Conservation (phyloP, 2,329 filamentous ascomycete genomes). For the Cercospora sp. region DNA sequence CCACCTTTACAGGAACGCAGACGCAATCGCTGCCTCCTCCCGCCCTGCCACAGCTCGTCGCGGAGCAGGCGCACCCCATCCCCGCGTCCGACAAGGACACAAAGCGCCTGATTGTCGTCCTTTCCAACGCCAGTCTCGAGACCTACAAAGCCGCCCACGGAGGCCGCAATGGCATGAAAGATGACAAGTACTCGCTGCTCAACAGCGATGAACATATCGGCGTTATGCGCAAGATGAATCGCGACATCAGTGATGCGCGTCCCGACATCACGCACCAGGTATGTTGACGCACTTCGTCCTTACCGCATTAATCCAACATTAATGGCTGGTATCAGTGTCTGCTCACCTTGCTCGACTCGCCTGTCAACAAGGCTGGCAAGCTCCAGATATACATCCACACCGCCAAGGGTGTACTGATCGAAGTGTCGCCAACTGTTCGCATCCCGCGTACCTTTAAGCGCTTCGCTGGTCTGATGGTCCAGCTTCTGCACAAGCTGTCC, state of each 20-base stretch:
- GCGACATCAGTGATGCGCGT: slow-evolving; percentile 95
- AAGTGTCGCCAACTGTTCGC: slow-evolving; percentile 95
- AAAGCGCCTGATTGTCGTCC: slow-evolving; percentile 87
- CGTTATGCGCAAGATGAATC: slow-evolving; percentile 98
- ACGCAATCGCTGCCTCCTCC: slow-evolving; percentile 95
- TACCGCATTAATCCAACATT: slow-evolving; percentile 27
- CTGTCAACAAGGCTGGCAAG: slow-evolving; percentile 96
- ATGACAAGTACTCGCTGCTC: slow-evolving; percentile 87
- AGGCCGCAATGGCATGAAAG: slow-evolving; percentile 63
- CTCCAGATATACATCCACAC: slow-evolving; percentile 99
- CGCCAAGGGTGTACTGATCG: slow-evolving; percentile 93
- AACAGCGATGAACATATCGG: slow-evolving; percentile 99
- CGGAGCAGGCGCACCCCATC: slow-evolving; percentile 87
- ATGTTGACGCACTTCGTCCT: slow-evolving; percentile 19
- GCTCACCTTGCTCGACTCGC: slow-evolving; percentile 93
- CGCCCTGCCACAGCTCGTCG: slow-evolving; percentile 83
- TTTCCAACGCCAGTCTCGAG: slow-evolving; percentile 95
- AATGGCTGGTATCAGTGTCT: slow-evolving; percentile 67
- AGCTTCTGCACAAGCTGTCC: slow-evolving; percentile 89
- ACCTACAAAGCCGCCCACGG: slow-evolving; percentile 81
- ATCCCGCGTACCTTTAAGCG: slow-evolving; percentile 99
- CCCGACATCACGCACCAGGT: slow-evolving; percentile 99
- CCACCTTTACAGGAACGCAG: slow-evolving; percentile 35
- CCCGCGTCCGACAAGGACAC: slow-evolving; percentile 84
- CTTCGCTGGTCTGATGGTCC: slow-evolving; percentile 97